These are phyloP conservation scores for Setomelanomma holmii DNA, from an alignment of 2,329 filamentous ascomycete species.

Conservation along the genomic window DNA sequence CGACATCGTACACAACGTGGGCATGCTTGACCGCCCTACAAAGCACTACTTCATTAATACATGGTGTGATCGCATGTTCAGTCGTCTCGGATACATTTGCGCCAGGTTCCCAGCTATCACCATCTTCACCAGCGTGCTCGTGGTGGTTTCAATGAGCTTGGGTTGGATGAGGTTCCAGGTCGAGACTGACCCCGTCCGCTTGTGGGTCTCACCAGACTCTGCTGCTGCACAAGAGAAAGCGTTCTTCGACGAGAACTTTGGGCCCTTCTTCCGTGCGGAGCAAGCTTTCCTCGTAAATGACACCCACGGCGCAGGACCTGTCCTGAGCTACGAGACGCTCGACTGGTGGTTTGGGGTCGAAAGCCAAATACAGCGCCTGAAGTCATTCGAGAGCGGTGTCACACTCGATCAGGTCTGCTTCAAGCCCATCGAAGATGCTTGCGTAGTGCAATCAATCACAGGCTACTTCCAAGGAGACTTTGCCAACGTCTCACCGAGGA, in stretches of 20 bases:
- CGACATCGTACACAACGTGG: constrained; percentile 77
- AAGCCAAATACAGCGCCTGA: constrained; percentile 73
- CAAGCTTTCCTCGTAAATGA: constrained; percentile 96
- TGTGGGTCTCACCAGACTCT: constrained; percentile 97
- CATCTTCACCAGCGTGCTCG: constrained; percentile 74
- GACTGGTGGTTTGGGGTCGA: constrained; percentile 95
- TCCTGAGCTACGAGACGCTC: constrained; percentile 87
- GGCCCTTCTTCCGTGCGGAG: constrained; percentile 93
- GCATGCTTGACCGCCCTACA: constrained; percentile 79
- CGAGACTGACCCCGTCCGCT: constrained; percentile 84
- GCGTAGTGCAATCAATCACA: constrained; percentile 91
- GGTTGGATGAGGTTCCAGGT: constrained; percentile 91
- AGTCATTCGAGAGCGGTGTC: constrained; percentile 71
- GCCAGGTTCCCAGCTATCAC: constrained; percentile 86
- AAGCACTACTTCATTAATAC: constrained; percentile 85
- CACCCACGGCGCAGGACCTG: constrained; percentile 73
- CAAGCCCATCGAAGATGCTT: constrained; percentile 87
- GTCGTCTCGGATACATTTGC: constrained; percentile 77
- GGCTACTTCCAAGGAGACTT: constrained; percentile 81
- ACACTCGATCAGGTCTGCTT: constrained; percentile 87
- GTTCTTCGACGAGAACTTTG: constrained; percentile 93
- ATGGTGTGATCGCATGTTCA: constrained; percentile 80
- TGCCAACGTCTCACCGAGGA: constrained; percentile 64
- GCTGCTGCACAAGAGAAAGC: constrained; percentile 89
- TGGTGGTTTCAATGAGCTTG: constrained; percentile 80